phyloP scores from a whole-genome alignment of 1,284 basidiomycete species.

The Pyrrhoderma lamaoense region DNA sequence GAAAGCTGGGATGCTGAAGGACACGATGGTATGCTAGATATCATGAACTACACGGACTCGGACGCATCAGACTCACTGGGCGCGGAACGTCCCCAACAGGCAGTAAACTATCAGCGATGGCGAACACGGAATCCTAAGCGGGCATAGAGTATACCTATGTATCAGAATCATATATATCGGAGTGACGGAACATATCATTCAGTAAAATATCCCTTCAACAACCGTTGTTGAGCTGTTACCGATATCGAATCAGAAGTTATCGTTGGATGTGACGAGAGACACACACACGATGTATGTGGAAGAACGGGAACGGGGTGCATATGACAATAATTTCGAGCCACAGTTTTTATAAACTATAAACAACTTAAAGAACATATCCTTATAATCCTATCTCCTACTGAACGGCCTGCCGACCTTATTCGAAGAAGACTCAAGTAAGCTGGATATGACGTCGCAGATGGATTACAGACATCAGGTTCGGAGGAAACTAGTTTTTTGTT shows the following conservation, averaged over 20 bases:
- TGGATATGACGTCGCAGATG: slow-evolving; percentile 83
- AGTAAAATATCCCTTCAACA: slow-evolving; percentile 52
- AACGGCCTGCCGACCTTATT: slow-evolving; percentile 83
- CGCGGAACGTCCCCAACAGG: slow-evolving; percentile 5
- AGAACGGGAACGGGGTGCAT: slow-evolving; percentile 75
- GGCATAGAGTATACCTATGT: slow-evolving; percentile 22
- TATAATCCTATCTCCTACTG: slow-evolving; percentile 72
- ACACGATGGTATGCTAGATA: slow-evolving; percentile 31
- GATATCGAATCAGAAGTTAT: slow-evolving; percentile 53
- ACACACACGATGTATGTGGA: slow-evolving; percentile 75
- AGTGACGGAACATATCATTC: slow-evolving; percentile 71
- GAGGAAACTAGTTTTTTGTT: slow-evolving; percentile 84
- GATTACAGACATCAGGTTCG: slow-evolving; percentile 71
- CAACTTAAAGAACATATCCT: slow-evolving; percentile 63
- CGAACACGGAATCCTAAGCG: slow-evolving; percentile 9
- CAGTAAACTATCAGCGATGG: slow-evolving; percentile 17
- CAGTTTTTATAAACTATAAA: slow-evolving; percentile 7
- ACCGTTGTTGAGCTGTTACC: slow-evolving; percentile 68
- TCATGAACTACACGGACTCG: slow-evolving; percentile 37
- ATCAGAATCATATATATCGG: slow-evolving; percentile 70
- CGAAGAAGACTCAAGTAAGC: slow-evolving; percentile 83
- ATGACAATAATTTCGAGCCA: slow-evolving; percentile 9
- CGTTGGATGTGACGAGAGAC: slow-evolving; percentile 42
- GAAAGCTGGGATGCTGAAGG: slow-evolving; percentile 54
- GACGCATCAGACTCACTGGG: slow-evolving; percentile 32